phyloP scores from a whole-genome alignment of 805 yeast species.

The Zygosaccharomyces gambellarensis region DNA sequence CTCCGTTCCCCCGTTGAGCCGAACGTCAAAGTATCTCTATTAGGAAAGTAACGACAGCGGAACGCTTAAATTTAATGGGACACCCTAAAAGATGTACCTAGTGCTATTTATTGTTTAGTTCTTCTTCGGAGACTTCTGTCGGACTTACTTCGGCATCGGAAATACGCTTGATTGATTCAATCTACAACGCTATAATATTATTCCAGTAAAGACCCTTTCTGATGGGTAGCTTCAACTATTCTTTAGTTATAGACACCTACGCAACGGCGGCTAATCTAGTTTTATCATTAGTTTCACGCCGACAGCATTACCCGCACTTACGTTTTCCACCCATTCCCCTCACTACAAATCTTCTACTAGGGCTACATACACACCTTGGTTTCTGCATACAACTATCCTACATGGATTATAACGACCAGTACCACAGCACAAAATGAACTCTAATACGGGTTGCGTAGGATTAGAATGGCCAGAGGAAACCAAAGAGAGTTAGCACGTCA shows the following conservation, averaged over 20 bases:
- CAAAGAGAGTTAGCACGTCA: slow-evolving; percentile 93
- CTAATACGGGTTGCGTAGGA: background rate
- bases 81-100: background rate
- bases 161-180: too few species aligned
- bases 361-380: background rate
- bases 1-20: background rate
- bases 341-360: background rate
- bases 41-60: background rate
- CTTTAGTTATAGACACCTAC: too few species aligned
- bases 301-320: background rate
- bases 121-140: background rate
- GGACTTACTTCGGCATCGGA: background rate
- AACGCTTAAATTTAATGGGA: background rate
- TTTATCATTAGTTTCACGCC: too few species aligned
- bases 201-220: too few species aligned
- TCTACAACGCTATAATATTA: too few species aligned
- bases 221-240: too few species aligned
- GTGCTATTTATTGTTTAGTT: background rate
- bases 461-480: slow-evolving; percentile 85
- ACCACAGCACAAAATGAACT: background rate
- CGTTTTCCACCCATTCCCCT: background rate
- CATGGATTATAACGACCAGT: too few species aligned
- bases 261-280: too few species aligned
- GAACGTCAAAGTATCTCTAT: background rate
- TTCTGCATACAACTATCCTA: background rate